A percentile compares a stretch with the other conserved stretches of the same genome.
Conservation (phyloP, 345 rosid genomes). For the Populus deltoides region DNA sequence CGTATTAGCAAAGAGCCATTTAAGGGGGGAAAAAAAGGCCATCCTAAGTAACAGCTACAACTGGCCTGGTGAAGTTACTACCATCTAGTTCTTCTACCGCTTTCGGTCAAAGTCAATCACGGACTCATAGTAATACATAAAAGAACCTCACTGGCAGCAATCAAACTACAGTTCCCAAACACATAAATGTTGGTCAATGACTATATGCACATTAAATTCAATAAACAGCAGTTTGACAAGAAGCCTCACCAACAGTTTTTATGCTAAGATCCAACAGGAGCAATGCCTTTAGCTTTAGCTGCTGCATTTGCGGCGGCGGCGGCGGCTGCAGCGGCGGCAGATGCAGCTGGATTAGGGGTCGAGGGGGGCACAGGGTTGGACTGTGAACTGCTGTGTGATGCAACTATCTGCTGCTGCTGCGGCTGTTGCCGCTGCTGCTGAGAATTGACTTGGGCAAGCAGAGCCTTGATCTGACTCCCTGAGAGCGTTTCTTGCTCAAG, state of each 20-base stretch:
- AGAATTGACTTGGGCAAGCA: conserved; percentile 61
- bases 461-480: conserved; percentile 70
- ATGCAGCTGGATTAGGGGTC: conserved; percentile 64
- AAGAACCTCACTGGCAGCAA: conserved; percentile 21
- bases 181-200: conserved; percentile 9
- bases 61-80: conserved; percentile 8
- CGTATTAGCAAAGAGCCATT: neutral
- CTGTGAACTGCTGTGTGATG: conserved; percentile 43
- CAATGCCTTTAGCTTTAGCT: conserved; percentile 61
- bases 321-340: conserved; percentile 53
- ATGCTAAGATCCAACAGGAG: conserved; percentile 77
- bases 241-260: conserved; percentile 10
- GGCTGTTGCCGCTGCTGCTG: conserved; percentile 46
- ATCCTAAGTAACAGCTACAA: conserved; percentile 16
- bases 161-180: conserved; percentile 21
- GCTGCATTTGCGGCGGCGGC: conserved; percentile 69
- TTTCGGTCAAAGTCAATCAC: conserved; percentile 9
- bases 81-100: conserved; percentile 13
- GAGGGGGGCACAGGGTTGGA: conserved; percentile 74
- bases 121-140: conserved; percentile 21
- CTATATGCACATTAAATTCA: conserved; percentile 33
- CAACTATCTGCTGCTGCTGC: conserved; percentile 50
- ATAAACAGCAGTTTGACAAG: conserved; percentile 10
- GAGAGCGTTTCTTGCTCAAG: conserved; percentile 75
- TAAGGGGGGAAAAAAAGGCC: neutral